Conservation (phyloP, 2,329 filamentous ascomycete species). For the Fonsecaea pedrosoi region DNA sequence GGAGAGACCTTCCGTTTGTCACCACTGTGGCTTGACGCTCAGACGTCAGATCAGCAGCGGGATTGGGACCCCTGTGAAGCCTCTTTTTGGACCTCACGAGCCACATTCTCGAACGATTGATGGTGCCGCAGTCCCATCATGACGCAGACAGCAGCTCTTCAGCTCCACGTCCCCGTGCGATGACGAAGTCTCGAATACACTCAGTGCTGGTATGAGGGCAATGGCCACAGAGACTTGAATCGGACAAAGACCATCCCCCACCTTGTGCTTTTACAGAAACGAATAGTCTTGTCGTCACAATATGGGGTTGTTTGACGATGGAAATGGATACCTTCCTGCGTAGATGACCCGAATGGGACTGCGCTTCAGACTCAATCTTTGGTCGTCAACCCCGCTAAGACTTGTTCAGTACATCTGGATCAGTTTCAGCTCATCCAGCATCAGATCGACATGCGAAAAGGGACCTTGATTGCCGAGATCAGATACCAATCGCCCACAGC, state of each 20-base stretch:
- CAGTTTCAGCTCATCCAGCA: neutral
- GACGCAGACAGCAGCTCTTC: neutral
- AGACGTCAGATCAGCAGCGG: neutral
- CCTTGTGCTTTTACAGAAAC: neutral
- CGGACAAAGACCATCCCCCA: neutral
- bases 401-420: slow-evolving; percentile 5
- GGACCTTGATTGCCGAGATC: slow-evolving; percentile 16
- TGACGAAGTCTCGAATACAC: neutral
- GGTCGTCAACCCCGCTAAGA: neutral
- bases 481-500: neutral
- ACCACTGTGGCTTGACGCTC: slow-evolving; percentile 8
- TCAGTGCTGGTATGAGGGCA: neutral
- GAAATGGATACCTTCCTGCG: neutral
- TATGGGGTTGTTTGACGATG: neutral
- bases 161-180: neutral
- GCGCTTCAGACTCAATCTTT: neutral
- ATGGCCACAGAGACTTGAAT: neutral
- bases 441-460: slow-evolving; percentile 11
- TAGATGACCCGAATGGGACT: neutral
- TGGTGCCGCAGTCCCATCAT: neutral
- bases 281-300: neutral
- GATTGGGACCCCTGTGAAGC: neutral
- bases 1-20: neutral
- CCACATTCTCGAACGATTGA: slow-evolving; percentile 6
- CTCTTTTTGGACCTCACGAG: slow-evolving; percentile 15